Conservation (phyloP, 1,284 basidiomycete species). For the Papiliotrema flavescens region DNA sequence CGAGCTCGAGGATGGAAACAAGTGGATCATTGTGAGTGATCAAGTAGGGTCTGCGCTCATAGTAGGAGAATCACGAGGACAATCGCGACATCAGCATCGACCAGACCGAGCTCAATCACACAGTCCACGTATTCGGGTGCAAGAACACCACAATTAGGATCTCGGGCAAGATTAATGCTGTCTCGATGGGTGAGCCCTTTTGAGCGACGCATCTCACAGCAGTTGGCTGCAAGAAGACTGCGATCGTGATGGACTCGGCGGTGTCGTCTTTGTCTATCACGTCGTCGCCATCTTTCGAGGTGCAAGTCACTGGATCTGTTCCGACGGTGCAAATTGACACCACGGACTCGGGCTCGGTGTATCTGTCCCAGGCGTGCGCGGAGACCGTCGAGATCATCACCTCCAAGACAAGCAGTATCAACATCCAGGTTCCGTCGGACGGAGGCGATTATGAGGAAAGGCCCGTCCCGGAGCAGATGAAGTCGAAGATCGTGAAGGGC, state of each 20-base stretch:
- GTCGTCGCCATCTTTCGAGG: slow-evolving; percentile 83
- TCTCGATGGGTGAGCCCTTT: slow-evolving; percentile 69
- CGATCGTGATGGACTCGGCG: slow-evolving; percentile 83
- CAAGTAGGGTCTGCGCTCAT: not conserved
- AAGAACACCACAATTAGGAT: slow-evolving; percentile 83
- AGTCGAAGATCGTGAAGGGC: slow-evolving; percentile 75
- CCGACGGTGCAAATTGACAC: slow-evolving; percentile 93
- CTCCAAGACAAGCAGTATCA: slow-evolving; percentile 91
- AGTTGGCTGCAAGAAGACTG: slow-evolving; percentile 89
- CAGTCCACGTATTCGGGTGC: slow-evolving; percentile 86
- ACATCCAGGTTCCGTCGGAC: slow-evolving; percentile 81
- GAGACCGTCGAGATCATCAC: slow-evolving; percentile 78
- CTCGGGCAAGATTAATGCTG: slow-evolving; percentile 93
- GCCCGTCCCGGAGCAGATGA: slow-evolving; percentile 94
- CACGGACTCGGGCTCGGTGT: slow-evolving; percentile 93
- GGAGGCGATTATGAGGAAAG: slow-evolving; percentile 90
- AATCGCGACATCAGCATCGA: slow-evolving; percentile 71
- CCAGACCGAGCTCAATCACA: slow-evolving; percentile 75
- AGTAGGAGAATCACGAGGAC: slow-evolving; percentile 88
- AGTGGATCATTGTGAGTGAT: slow-evolving; percentile 80
- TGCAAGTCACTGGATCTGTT: slow-evolving; percentile 84
- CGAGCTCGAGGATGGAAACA: slow-evolving; percentile 77
- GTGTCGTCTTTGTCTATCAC: slow-evolving; percentile 87
- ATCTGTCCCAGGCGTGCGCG: slow-evolving; percentile 79
- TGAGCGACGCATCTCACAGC: not conserved